Conservation (phyloP, 495 filamentous ascomycete species). For the Cairneyella variabilis region DNA sequence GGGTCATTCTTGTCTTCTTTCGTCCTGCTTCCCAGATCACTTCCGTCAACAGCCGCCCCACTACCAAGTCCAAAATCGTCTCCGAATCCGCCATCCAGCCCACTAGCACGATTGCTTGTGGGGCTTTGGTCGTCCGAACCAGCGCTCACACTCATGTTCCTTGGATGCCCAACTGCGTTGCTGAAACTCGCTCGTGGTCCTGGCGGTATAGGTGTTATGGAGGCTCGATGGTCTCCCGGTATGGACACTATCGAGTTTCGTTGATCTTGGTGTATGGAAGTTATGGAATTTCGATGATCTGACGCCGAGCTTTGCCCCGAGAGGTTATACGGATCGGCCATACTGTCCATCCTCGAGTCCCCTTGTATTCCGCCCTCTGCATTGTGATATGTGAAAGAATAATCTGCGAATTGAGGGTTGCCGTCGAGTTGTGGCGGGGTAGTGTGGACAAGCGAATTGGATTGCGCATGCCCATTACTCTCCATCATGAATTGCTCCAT, state of each 20-base stretch:
- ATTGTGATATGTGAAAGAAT: constrained; percentile 20
- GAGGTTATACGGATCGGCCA: constrained; percentile 16
- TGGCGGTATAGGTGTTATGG: constrained; percentile 18
- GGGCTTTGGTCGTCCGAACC: constrained; percentile 46
- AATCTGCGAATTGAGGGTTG: constrained; percentile 24
- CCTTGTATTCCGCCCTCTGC: constrained; percentile 15
- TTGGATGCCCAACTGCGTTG: constrained; percentile 6
- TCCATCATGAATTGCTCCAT: constrained; percentile 28
- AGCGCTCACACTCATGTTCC: constrained; percentile 20
- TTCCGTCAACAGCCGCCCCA: constrained; percentile 41
- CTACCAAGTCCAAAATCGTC: constrained; percentile 51
- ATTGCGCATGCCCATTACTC: constrained; percentile 5
- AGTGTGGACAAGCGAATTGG: constrained; percentile 2
- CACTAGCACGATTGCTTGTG: constrained; percentile 40
- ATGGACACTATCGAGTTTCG: constrained; percentile 20
- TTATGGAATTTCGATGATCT: constrained; percentile 15
- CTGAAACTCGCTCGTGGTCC: constrained; percentile 17
- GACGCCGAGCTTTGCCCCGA: constrained; percentile 5
- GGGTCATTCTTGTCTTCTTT: constrained; percentile 56
- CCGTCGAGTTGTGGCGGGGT: constrained; percentile 21
- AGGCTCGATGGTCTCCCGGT: constrained; percentile 15
- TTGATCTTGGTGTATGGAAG: constrained; percentile 18
- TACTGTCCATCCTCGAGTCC: constrained; percentile 15
- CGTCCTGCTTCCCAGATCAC: constrained; percentile 43
- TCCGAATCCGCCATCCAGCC: constrained; percentile 31